Percentiles rank a stretch among this genome's conserved stretches.
Evolutionary conservation across 202 grass and related monocot genomes (phyloP).

Genomic region (Schoenoplectus triqueter): DNA sequence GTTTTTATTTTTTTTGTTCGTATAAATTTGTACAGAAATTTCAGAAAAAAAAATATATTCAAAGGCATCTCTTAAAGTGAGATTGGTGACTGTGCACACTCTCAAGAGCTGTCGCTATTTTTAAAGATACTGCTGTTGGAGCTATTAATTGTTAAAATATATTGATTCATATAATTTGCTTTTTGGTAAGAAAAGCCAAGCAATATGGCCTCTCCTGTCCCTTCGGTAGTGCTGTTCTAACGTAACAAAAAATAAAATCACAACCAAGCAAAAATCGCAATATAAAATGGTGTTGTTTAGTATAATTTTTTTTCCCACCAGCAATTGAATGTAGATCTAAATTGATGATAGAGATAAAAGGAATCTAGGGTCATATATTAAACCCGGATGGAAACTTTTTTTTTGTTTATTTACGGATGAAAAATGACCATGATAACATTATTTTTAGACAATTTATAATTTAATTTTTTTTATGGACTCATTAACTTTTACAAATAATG

Average conservation of each 20-base stretch:
- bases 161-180: constrained; percentile 17
- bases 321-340: neutral
- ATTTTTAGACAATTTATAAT: too few relatives aligned
- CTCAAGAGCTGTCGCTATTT: constrained; percentile 21
- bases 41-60: neutral
- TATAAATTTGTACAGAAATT: neutral
- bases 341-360: neutral
- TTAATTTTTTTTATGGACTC: too few relatives aligned
- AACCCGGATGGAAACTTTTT: neutral
- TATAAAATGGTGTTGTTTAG: neutral
- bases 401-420: neutral
- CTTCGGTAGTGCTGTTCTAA: neutral
- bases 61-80: neutral
- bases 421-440: too few relatives aligned
- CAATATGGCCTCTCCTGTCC: neutral
- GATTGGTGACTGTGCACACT: neutral
- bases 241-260: constrained; percentile 6
- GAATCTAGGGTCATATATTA: neutral
- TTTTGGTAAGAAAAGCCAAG: constrained; percentile 23
- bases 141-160: neutral
- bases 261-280: neutral
- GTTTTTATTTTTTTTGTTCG: neutral
- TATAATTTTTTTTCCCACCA: neutral
- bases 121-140: neutral
- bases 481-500: too few relatives aligned